Percentiles rank a stretch among this genome's conserved stretches.
Evolutionary conservation across 768 basidiomycete species (phyloP).

Genomic region (Melanogaster broomeanus): DNA sequence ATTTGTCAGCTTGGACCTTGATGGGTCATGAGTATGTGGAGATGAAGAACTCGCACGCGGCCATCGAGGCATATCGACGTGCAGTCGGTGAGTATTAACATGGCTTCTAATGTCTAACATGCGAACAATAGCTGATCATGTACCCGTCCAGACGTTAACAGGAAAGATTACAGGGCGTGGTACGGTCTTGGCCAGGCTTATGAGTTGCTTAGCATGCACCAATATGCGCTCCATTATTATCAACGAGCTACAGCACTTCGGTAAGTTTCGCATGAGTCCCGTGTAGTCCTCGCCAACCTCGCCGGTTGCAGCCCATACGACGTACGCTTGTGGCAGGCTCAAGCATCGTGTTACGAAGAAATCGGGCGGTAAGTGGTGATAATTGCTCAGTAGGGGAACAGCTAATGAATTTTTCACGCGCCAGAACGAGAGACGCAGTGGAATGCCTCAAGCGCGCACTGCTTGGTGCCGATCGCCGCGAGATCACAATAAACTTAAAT

Average conservation of each 20-base stretch:
- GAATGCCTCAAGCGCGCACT: constrained; percentile 91
- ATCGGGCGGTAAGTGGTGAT: constrained; percentile 65
- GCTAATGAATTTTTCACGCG: constrained; percentile 8
- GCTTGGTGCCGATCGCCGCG: constrained; percentile 74
- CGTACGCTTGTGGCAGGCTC: constrained; percentile 93
- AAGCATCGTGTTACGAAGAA: constrained; percentile 92
- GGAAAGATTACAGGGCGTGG: constrained; percentile 98
- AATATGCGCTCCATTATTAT: constrained; percentile 95
- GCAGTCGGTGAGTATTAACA: constrained; percentile 75
- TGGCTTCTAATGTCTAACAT: not conserved
- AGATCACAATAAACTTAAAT: constrained; percentile 71
- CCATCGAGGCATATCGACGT: constrained; percentile 95
- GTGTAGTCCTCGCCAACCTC: not conserved
- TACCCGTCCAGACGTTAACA: constrained; percentile 75
- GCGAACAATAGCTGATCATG: not conserved
- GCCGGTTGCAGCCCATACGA: constrained; percentile 77
- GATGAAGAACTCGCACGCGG: constrained; percentile 98
- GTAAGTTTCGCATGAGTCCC: constrained; percentile 40
- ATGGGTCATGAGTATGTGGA: constrained; percentile 99
- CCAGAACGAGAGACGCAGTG: constrained; percentile 83
- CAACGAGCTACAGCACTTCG: constrained; percentile 92
- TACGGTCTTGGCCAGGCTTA: constrained; percentile 98
- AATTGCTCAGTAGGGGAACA: not conserved
- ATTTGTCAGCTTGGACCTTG: constrained; percentile 96
- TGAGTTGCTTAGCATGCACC: constrained; percentile 94